phyloP scores from a whole-genome alignment of 1,284 basidiomycete species.

The Fomes fomentarius region DNA sequence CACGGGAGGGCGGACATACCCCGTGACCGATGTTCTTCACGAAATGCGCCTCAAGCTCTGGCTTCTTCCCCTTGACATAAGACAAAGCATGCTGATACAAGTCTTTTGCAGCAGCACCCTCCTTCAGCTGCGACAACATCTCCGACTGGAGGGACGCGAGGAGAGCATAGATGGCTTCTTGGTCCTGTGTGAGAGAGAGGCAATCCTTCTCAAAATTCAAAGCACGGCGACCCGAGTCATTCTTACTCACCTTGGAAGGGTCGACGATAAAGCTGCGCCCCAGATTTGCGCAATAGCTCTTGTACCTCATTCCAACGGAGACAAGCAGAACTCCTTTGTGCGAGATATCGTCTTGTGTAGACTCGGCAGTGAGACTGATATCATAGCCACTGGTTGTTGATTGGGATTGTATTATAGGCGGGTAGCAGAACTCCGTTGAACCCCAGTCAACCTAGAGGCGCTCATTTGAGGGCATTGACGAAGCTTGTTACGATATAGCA shows the following conservation, averaged over 20 bases:
- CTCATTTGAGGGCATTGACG: background rate
- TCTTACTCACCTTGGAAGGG: constrained; percentile 79
- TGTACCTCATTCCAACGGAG: constrained; percentile 90
- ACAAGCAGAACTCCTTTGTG: constrained; percentile 92
- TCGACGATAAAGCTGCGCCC: constrained; percentile 95
- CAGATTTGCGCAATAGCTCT: constrained; percentile 90
- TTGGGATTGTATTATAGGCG: constrained; percentile 94
- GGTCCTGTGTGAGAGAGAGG: no score
- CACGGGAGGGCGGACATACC: constrained; percentile 46
- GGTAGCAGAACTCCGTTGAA: constrained; percentile 91
- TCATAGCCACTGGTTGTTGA: constrained; percentile 85
- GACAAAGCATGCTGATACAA: constrained; percentile 80
- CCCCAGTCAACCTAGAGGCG: constrained; percentile 79
- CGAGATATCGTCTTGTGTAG: constrained; percentile 82
- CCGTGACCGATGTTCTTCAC: constrained; percentile 93
- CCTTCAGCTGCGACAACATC: constrained; percentile 77
- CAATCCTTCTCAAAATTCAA: no score
- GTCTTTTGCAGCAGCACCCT: constrained; percentile 80
- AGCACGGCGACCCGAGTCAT: no score
- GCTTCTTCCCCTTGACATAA: constrained; percentile 77
- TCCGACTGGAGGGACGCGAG: constrained; percentile 83
- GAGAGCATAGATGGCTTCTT: constrained; percentile 86
- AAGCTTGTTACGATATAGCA: constrained; percentile 11
- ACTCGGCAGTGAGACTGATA: constrained; percentile 85
- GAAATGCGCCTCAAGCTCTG: constrained; percentile 83